Base-by-base conservation (phyloP, 768 basidiomycete species). In the Trametes cubensis region DNA sequence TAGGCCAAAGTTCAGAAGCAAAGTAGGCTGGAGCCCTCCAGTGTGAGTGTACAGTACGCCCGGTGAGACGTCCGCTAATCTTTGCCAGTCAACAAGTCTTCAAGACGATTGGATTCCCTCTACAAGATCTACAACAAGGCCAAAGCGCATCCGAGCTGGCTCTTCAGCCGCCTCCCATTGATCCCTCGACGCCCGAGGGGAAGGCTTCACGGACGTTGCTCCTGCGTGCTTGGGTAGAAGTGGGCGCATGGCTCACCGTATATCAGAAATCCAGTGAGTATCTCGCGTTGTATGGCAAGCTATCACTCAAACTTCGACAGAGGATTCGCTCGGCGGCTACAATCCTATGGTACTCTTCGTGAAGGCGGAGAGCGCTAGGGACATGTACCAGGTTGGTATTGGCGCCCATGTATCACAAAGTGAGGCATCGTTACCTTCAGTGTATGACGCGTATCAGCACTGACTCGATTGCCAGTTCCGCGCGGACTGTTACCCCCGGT, bases 401-500 rank as follows among this genome's bases (percentile, higher is more conserved):
- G 91, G 91, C 18, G 88, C 90, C 6, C 89, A 92, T 74, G 83
- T 85, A 28, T 85, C 87, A 61, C 91, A 93, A 72, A 86, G 91
- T 92, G 67, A 65, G 85, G 66, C 38, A 25, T 23, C 13, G 25
- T 25, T 20, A 15, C 39, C n/a, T 23, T 28, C 21, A 28, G 53
- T 2, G 59, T 45, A 13, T 40, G 17, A 45, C 10, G n/a, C 23
- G n/a, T 34, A 34, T 44, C 7, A 15, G 30, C 39, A 40, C 2
- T 45, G 54, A 63, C 3, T 26, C 69, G 40, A 30, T 55, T 3
- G 50, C 77, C 52, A 81, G 89, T 90, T 61, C 77, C 82, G 61
- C 83, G 87, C 41, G 80, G 81, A 18, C 74, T 81, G 21, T 75
- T 85, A 3, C 77, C 79, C 7, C 75, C 77, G 20, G 62, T 76